These are phyloP conservation scores for Oropetium thomaeum DNA, from an alignment of 176 grass and related monocot genomes.

Conservation along the genomic window DNA sequence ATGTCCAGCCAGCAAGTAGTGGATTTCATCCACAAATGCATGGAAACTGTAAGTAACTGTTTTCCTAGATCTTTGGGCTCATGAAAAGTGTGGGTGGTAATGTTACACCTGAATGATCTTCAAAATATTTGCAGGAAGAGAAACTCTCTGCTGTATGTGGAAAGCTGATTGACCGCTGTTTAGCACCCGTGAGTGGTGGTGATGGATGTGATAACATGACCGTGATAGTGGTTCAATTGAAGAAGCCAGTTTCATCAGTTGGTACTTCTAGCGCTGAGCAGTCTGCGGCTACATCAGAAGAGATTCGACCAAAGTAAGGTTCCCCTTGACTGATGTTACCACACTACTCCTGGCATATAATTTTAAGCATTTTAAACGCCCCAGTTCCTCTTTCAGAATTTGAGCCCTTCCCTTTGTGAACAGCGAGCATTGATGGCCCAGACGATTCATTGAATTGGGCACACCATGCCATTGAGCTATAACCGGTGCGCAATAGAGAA, in stretches of 20 bases:
- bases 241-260: slow-evolving; percentile 40
- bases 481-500: slow-evolving; percentile 38
- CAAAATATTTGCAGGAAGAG: slow-evolving; percentile 46
- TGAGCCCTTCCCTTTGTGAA: slow-evolving; percentile 45
- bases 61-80: background rate
- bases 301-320: slow-evolving; percentile 42
- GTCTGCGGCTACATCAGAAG: slow-evolving; percentile 18
- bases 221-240: slow-evolving; percentile 78
- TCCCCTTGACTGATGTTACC: background rate
- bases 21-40: slow-evolving; percentile 67
- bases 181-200: slow-evolving; percentile 61
- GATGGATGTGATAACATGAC: slow-evolving; percentile 99
- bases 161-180: slow-evolving; percentile 66
- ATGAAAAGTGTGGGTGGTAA: background rate
- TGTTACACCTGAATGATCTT: background rate
- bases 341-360: background rate
- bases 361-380: background rate
- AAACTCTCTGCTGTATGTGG: slow-evolving; percentile 65
- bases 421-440: slow-evolving; percentile 36
- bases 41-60: slow-evolving; percentile 49
- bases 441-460: background rate
- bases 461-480: background rate
- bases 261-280: slow-evolving; percentile 23
- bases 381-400: slow-evolving; percentile 39
- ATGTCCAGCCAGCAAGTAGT: slow-evolving; percentile 93